These are phyloP conservation scores for Tricholoma bakamatsutake DNA, from an alignment of 768 basidiomycete genomes.

Conservation along the genomic window DNA sequence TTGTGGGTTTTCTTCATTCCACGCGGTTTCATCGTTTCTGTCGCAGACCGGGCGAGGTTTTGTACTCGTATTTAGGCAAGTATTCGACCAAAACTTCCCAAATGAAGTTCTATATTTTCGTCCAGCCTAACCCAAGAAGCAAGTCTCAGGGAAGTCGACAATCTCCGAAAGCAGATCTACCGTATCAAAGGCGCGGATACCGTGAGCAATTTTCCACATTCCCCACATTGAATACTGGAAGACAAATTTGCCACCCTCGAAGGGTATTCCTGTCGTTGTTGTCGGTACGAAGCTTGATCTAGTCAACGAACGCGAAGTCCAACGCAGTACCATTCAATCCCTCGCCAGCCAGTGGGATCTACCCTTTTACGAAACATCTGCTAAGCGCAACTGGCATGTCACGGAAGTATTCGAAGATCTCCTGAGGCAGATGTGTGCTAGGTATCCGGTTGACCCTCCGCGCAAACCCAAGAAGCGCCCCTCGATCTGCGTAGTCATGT, in stretches of 20 bases:
- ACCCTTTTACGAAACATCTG: conserved; percentile 86
- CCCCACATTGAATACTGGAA: background rate
- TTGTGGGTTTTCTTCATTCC: background rate
- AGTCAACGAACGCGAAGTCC: conserved; percentile 74
- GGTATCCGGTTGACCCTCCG: conserved; percentile 48
- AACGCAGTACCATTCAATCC: conserved; percentile 53
- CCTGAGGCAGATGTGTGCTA: conserved; percentile 63
- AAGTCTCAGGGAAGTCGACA: conserved; percentile 74
- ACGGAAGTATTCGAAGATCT: conserved; percentile 75
- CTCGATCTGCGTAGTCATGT: conserved; percentile 38
- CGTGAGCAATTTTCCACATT: conserved; percentile 29
- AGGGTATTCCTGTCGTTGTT: conserved; percentile 75
- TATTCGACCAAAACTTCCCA: background rate
- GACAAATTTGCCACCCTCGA: conserved; percentile 4
- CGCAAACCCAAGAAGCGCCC: conserved; percentile 30
- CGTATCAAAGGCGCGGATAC: conserved; percentile 69
- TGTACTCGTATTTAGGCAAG: conserved; percentile 75
- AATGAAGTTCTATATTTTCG: conserved; percentile 5
- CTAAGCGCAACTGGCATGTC: conserved; percentile 79
- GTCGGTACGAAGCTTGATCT: conserved; percentile 87
- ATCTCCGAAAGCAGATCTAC: conserved; percentile 74
- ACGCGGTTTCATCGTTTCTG: conserved; percentile 1
- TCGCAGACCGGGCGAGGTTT: conserved; percentile 66
- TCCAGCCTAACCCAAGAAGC: conserved; percentile 75
- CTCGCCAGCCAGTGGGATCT: conserved; percentile 62